A percentile compares a stretch with the other conserved stretches of the same genome.
These are phyloP conservation scores for Hypholoma fasciculare DNA, from an alignment of 768 basidiomycete species.

Conservation along the genomic window DNA sequence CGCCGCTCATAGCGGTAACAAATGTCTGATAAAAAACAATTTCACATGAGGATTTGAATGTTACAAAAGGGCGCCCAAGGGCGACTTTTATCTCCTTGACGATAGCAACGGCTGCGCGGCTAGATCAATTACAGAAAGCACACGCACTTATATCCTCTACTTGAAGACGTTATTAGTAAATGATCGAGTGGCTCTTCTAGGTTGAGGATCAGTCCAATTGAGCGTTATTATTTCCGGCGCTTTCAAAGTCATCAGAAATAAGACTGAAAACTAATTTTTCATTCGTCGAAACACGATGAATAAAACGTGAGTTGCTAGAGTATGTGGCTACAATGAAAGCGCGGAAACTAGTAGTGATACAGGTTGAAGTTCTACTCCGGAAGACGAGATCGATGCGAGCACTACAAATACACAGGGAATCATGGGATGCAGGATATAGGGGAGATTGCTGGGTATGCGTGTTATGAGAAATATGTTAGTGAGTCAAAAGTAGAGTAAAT, in stretches of 20 bases:
- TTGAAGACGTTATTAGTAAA: too few species aligned
- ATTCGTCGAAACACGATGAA: background rate
- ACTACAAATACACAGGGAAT: background rate
- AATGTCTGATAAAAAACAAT: too few species aligned
- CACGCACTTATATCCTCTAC: too few species aligned
- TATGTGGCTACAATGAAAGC: background rate
- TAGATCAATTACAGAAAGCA: too few species aligned
- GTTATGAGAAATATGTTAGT: background rate
- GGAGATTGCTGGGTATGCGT: background rate
- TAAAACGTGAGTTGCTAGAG: background rate
- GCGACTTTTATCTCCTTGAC: too few species aligned
- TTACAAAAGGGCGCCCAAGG: too few species aligned
- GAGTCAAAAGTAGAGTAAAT: background rate
- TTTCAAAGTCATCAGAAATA: background rate
- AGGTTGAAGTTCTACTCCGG: background rate
- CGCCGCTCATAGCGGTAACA: too few species aligned
- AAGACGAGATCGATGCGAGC: background rate
- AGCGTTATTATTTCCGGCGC: too few species aligned
- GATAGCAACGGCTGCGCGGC: too few species aligned
- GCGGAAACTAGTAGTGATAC: background rate
- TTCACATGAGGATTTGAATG: too few species aligned
- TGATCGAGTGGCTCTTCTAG: too few species aligned
- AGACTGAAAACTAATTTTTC: background rate
- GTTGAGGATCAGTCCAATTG: too few species aligned
- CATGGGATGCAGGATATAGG: background rate